A percentile compares a stretch with the other conserved stretches of the same genome.
Evolutionary conservation across 139 green algal genomes (phyloP).

Genomic region (Micractinium conductrix): DNA sequence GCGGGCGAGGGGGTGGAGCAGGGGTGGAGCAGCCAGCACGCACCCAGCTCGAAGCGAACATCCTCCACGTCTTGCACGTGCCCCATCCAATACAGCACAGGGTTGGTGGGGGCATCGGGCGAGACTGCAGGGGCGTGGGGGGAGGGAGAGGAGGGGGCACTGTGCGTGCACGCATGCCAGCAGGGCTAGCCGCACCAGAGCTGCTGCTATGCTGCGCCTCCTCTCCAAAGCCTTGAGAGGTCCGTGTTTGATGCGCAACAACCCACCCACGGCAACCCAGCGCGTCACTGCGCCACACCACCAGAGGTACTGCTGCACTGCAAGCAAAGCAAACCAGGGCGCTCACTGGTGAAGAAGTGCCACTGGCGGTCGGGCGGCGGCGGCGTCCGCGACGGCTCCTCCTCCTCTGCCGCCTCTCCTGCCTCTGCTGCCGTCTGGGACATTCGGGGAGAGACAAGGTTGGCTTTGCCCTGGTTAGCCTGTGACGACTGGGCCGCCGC

Average conservation of each 20-base stretch:
- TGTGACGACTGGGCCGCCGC: no score
- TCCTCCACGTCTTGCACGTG: slow-evolving; percentile 11
- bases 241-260: no score
- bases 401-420: background rate
- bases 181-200: no score
- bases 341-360: slow-evolving; percentile 52
- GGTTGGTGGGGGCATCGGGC: slow-evolving; percentile 72
- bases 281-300: background rate
- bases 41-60: slow-evolving; percentile 46
- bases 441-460: no score
- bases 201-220: no score
- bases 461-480: no score
- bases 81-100: slow-evolving; percentile 70
- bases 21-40: no score
- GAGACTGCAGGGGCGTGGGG: slow-evolving; percentile 40
- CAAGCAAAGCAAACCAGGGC: no score
- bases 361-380: slow-evolving; percentile 25
- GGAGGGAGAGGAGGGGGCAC: background rate
- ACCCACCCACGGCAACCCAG: no score
- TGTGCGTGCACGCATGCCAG: background rate
- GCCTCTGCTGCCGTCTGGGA: background rate
- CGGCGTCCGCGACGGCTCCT: background rate
- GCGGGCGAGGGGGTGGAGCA: background rate
- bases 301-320: no score
- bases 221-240: no score